Percentiles rank a stretch among this genome's conserved stretches.
Evolutionary conservation across 2,329 filamentous ascomycete species (phyloP).

Genomic region (Verticillium isaacii): DNA sequence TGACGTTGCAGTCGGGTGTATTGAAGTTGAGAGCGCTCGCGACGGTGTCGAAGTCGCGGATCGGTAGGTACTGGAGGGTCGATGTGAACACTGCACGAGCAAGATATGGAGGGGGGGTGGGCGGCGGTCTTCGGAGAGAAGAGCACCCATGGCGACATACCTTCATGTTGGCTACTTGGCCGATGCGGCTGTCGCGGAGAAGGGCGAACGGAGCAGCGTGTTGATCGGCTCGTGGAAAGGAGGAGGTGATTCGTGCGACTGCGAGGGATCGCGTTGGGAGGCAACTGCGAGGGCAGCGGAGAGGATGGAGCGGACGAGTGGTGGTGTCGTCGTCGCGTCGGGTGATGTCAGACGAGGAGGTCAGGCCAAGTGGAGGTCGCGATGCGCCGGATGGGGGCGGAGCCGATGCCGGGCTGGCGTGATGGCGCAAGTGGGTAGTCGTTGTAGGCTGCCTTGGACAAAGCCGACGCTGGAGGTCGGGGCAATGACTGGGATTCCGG

Average conservation of each 20-base stretch:
- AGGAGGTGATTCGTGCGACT: background rate
- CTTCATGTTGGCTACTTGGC: background rate
- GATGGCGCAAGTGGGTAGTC: background rate
- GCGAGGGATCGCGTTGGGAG: background rate
- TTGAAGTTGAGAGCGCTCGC: conserved; percentile 94
- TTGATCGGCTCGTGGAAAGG: background rate
- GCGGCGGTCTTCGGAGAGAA: background rate
- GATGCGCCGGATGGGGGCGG: conserved; percentile 5
- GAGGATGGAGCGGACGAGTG: conserved; percentile 9
- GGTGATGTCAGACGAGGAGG: conserved; percentile 11
- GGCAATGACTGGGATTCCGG: background rate
- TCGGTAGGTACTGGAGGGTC: conserved; percentile 71
- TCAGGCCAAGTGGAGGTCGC: conserved; percentile 5
- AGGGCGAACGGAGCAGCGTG: too few relatives aligned
- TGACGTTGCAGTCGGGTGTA: conserved; percentile 85
- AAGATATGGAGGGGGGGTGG: background rate
- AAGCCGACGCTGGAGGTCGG: conserved; percentile 3
- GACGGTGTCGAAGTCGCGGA: conserved; percentile 86
- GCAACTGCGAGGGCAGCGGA: background rate
- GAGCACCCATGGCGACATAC: background rate
- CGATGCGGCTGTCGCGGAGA: background rate
- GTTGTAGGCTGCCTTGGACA: conserved; percentile 7
- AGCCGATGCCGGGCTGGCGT: background rate
- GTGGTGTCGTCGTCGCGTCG: conserved; percentile 7
- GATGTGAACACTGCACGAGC: background rate